Evolutionary conservation across 345 rosid species (phyloP).

Genomic region (Acer yangbiense): DNA sequence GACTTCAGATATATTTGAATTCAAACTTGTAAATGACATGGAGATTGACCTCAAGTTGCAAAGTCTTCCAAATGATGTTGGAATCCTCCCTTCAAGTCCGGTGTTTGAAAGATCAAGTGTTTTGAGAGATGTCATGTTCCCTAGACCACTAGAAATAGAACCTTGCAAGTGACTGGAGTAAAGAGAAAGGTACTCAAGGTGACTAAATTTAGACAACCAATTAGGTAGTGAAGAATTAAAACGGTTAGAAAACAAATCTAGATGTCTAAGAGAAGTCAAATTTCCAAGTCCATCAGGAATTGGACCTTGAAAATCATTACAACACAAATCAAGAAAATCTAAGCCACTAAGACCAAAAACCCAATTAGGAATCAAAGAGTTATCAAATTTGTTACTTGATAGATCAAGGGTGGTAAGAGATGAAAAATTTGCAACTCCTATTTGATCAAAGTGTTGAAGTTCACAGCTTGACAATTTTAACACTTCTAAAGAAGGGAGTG

Average conservation of each 20-base stretch:
- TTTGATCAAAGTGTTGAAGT: not conserved
- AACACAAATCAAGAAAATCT: constrained; percentile 17
- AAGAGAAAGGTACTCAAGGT: constrained; percentile 27
- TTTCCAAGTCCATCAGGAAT: constrained; percentile 16
- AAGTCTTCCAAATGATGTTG: constrained; percentile 6
- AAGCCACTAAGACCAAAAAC: constrained; percentile 16
- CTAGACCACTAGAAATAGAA: constrained; percentile 12
- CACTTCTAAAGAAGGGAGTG: constrained; percentile 23
- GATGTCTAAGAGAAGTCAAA: constrained; percentile 23
- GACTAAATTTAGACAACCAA: constrained; percentile 21
- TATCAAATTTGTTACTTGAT: not conserved
- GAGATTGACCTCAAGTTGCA: not conserved
- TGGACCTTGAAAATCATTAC: constrained; percentile 1
- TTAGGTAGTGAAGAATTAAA: constrained; percentile 22
- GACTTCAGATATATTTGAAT: not conserved
- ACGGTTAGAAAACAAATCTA: not conserved
- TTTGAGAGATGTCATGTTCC: constrained; percentile 22
- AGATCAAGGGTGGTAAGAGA: constrained; percentile 35
- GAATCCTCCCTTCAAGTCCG: not conserved
- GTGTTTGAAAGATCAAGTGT: constrained; percentile 13
- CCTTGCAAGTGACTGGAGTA: constrained; percentile 15
- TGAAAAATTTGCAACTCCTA: constrained; percentile 12
- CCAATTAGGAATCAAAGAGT: constrained; percentile 20
- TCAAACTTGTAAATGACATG: not conserved
- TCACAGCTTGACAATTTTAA: constrained; percentile 1